Evolutionary conservation across 805 yeast genomes (phyloP).

Genomic region (Groenewaldozyma salmanticensis): DNA sequence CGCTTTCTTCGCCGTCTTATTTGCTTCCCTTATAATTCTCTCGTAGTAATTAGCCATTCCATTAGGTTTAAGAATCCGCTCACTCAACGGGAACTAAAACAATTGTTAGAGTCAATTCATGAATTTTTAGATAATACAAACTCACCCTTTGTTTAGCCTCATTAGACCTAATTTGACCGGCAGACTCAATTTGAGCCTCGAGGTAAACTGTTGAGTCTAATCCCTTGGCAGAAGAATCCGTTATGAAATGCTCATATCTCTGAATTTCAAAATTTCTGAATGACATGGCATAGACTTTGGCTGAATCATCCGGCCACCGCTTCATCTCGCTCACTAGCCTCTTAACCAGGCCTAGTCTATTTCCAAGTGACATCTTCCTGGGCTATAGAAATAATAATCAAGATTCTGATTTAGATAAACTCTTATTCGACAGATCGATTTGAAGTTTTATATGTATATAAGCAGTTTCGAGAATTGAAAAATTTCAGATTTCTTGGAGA

Average conservation of each 20-base stretch:
- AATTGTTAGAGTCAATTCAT: conserved; percentile 1
- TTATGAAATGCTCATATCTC: conserved; percentile 27
- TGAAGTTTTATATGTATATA: not conserved
- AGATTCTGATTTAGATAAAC: not conserved
- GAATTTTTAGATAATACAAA: not conserved
- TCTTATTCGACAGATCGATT: not conserved
- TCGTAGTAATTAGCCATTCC: conserved; percentile 77
- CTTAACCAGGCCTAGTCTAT: conserved; percentile 14
- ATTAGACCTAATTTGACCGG: conserved; percentile 14
- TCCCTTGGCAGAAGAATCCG: conserved; percentile 10
- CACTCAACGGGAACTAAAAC: conserved; percentile 28
- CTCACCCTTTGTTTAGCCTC: conserved; percentile 12
- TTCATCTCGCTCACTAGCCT: conserved; percentile 17
- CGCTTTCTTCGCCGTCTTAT: conserved; percentile 61
- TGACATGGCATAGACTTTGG: conserved; percentile 36
- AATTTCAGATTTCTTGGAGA: no score
- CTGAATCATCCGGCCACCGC: conserved; percentile 32
- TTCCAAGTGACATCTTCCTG: conserved; percentile 13
- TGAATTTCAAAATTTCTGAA: conserved; percentile 38
- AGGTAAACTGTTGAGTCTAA: conserved; percentile 20
- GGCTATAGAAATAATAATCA: no score
- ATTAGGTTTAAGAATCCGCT: conserved; percentile 63
- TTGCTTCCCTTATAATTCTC: conserved; percentile 58
- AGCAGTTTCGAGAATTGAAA: not conserved
- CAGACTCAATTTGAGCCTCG: conserved; percentile 19